Percentiles rank a stretch among this genome's conserved stretches.
phyloP scores from a whole-genome alignment of 2,329 filamentous ascomycete species.

The Trematosphaeria pertusa region DNA sequence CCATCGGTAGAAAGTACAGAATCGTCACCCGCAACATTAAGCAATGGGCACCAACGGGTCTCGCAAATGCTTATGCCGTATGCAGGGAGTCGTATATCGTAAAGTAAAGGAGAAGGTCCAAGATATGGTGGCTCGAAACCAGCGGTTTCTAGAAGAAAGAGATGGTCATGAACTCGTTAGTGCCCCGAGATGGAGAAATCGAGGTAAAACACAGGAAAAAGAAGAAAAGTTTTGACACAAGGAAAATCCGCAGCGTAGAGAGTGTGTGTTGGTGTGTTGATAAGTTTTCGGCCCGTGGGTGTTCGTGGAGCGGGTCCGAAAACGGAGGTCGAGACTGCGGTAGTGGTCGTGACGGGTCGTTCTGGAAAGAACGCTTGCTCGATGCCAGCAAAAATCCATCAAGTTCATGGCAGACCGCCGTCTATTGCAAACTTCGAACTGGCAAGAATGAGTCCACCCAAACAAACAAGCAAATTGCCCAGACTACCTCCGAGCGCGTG shows the following conservation, averaged over 20 bases:
- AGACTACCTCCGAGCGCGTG: conserved; percentile 39
- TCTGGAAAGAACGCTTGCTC: conserved; percentile 26
- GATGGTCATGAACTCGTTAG: conserved; percentile 47
- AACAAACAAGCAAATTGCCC: conserved; percentile 17
- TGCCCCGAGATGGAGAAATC: conserved; percentile 38
- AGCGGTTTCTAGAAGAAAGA: conserved; percentile 28
- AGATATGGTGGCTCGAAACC: conserved; percentile 33
- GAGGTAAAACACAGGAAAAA: conserved; percentile 40
- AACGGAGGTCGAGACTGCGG: too few species aligned
- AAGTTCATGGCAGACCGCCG: conserved; percentile 12
- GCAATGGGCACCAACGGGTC: conserved; percentile 31
- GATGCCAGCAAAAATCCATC: conserved; percentile 14
- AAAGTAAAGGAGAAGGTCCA: conserved; percentile 34
- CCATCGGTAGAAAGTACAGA: conserved; percentile 44
- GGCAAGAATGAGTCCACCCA: conserved; percentile 27
- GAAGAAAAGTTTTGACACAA: conserved; percentile 41
- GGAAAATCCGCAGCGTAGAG: conserved; percentile 28
- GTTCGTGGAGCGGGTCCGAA: too few species aligned
- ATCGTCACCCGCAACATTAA: conserved; percentile 40
- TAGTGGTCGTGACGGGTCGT: too few species aligned
- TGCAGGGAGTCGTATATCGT: conserved; percentile 48
- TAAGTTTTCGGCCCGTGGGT: too few species aligned
- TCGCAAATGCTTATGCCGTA: conserved; percentile 42
- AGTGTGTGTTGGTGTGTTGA: conserved; percentile 17
- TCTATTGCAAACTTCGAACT: conserved; percentile 32